Evolutionary conservation across 768 basidiomycete species (phyloP).

Genomic region (Lentinula lateritia): DNA sequence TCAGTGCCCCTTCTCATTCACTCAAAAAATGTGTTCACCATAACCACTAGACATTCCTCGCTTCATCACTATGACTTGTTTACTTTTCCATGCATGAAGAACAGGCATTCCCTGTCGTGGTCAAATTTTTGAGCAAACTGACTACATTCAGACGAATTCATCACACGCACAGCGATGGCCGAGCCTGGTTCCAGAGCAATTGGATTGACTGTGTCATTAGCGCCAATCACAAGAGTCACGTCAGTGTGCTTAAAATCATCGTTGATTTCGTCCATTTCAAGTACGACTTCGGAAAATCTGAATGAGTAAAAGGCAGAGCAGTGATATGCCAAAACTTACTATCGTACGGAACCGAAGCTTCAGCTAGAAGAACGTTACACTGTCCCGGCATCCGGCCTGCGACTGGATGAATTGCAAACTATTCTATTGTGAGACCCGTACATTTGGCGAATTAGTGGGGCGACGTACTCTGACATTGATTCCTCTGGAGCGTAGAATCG

Average conservation of each 20-base stretch:
- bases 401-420: slow-evolving; percentile 85
- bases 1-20: background rate
- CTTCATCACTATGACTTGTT: slow-evolving; percentile 91
- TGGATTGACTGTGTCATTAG: slow-evolving; percentile 90
- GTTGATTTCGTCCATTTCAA: slow-evolving; percentile 95
- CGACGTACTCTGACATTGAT: slow-evolving; percentile 61
- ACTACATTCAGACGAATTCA: background rate
- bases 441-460: background rate
- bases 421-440: background rate
- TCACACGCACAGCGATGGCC: slow-evolving; percentile 55
- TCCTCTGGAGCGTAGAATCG: slow-evolving; percentile 65
- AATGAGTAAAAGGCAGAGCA: background rate
- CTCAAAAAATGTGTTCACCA: slow-evolving; percentile 37
- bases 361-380: slow-evolving; percentile 87
- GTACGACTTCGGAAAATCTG: slow-evolving; percentile 51
- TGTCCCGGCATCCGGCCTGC: slow-evolving; percentile 93
- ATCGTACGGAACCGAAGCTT: slow-evolving; percentile 87
- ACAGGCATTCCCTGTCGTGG: slow-evolving; percentile 75
- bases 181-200: slow-evolving; percentile 85
- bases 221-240: slow-evolving; percentile 86
- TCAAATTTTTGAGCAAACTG: background rate
- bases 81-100: slow-evolving; percentile 89
- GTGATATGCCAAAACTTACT: slow-evolving; percentile 37
- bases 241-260: slow-evolving; percentile 88
- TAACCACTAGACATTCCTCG: slow-evolving; percentile 86